Percentiles rank a stretch among this genome's conserved stretches.
Conservation (phyloP, 1,284 basidiomycete genomes). For the Porphyrellus sp. region DNA sequence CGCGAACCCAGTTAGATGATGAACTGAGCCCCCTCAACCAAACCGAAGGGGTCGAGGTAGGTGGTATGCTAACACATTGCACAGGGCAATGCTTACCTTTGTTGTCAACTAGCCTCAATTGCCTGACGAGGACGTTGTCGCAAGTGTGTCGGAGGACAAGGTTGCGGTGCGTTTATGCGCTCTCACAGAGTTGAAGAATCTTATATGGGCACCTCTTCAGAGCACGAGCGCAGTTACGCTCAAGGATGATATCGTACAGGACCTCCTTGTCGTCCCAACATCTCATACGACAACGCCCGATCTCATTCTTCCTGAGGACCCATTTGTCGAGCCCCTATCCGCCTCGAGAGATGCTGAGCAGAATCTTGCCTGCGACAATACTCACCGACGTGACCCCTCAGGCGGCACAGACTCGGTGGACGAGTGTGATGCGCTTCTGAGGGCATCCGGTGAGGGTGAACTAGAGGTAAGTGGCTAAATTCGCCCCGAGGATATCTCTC, state of each 20-base stretch:
- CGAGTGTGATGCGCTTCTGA: conserved; percentile 23
- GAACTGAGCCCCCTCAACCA: background rate
- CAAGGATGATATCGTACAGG: background rate
- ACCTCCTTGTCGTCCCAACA: background rate
- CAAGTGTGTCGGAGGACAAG: background rate
- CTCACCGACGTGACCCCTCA: background rate
- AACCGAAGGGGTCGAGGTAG: background rate
- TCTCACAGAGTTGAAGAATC: too few relatives aligned
- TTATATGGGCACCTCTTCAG: conserved; percentile 7
- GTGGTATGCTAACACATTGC: background rate
- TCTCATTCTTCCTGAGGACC: conserved; percentile 20
- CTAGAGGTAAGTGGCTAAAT: conserved; percentile 13
- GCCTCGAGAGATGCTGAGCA: background rate
- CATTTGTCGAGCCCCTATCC: background rate
- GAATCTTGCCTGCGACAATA: background rate
- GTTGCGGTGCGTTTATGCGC: conserved; percentile 5
- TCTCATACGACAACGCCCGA: conserved; percentile 14
- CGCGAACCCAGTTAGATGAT: background rate
- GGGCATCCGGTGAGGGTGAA: background rate
- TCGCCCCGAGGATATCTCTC: background rate
- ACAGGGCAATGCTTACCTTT: background rate
- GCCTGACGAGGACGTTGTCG: background rate
- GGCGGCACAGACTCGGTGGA: conserved; percentile 17
- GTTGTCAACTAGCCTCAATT: background rate
- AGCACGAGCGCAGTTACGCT: background rate